Conservation (phyloP, 495 filamentous ascomycete genomes). For the Glonium stellatum region DNA sequence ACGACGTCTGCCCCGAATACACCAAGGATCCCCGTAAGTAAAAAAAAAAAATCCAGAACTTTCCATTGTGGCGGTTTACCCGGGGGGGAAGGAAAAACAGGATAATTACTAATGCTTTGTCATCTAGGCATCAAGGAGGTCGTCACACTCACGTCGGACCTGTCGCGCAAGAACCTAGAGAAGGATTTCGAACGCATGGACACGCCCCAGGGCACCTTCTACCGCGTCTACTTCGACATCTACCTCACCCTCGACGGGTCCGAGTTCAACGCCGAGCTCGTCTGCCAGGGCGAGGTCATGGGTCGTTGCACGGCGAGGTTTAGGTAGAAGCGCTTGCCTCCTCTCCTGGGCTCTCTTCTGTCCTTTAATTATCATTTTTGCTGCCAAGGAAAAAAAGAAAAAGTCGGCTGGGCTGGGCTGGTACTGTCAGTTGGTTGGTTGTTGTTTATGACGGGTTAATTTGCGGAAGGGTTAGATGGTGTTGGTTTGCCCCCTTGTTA, state of each 20-base stretch:
- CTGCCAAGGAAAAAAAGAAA: neutral
- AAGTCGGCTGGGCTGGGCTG: neutral
- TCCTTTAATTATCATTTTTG: neutral
- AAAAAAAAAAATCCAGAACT: too few species aligned
- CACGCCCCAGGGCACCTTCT: conserved; percentile 96
- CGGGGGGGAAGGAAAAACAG: too few species aligned
- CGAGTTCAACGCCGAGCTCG: conserved; percentile 96
- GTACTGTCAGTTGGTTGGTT: too few species aligned
- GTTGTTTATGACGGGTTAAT: too few species aligned
- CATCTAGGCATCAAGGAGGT: conserved; percentile 95
- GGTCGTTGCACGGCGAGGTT: conserved; percentile 90
- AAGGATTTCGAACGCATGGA: conserved; percentile 99
- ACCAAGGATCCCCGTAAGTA: conserved; percentile 99
- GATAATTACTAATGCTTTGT: neutral
- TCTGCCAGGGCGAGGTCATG: conserved; percentile 99
- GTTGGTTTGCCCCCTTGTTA: too few species aligned
- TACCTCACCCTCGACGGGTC: conserved; percentile 95
- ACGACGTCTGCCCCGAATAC: conserved; percentile 96
- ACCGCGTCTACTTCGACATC: conserved; percentile 76
- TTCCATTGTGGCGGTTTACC: too few species aligned
- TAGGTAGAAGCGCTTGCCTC: too few species aligned
- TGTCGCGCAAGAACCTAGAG: conserved; percentile 95
- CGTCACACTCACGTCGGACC: conserved; percentile 92
- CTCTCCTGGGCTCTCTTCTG: too few species aligned
- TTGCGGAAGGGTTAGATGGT: too few species aligned